Base-by-base conservation (phyloP, 805 yeast genomes). In the Hanseniaspora lindneri region DNA sequence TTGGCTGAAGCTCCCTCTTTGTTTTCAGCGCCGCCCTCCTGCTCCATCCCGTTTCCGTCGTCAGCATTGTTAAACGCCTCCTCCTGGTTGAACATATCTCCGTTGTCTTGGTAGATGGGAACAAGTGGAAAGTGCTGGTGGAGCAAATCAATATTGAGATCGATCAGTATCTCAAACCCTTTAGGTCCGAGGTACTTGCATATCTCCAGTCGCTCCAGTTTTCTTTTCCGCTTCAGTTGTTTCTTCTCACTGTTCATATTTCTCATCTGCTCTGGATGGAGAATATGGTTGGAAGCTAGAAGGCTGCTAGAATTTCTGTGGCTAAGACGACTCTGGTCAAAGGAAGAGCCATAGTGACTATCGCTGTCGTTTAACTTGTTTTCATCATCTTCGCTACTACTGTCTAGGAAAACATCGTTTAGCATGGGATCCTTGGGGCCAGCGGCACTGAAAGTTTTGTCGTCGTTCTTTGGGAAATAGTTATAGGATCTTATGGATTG, bases 161-260 rank as follows among this genome's bases (percentile, higher is more conserved):
- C 51, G 9, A 32, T 23, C 7, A 63, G 28, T 17, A 63, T 58
- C 20, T 58, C 60, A 11, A 51, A 36, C 5, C 63, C 56, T 4
- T 55, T 51, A 1, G 57, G 57, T 1, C 67, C 67, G 39, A 64
- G 24, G 27, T 43, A 49, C 11, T 42, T 49, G 14, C 51, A 47
- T 17, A 47, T 41, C 14, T 47, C 46, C 8, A 41, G 19, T 35
- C 51, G 34, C 17, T 41, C 63, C 54, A 88, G 88, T 62, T 89
- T 89, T 65, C 83, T 83, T 53, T 76, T 71, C 64, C 86, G 87
- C 41, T 97, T 68, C 2, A 92, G 92, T 32, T 28, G n/a, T 3
- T 96, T 96, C 66, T 92, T 96, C 33, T 76, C 76, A 66, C 97
- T 17, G 6, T 17, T 16, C 8, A 23, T 23, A 7, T 33, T 20